These are phyloP conservation scores for Xylariaceae sp. DNA, from an alignment of 2,329 filamentous ascomycete species.

Conservation along the genomic window DNA sequence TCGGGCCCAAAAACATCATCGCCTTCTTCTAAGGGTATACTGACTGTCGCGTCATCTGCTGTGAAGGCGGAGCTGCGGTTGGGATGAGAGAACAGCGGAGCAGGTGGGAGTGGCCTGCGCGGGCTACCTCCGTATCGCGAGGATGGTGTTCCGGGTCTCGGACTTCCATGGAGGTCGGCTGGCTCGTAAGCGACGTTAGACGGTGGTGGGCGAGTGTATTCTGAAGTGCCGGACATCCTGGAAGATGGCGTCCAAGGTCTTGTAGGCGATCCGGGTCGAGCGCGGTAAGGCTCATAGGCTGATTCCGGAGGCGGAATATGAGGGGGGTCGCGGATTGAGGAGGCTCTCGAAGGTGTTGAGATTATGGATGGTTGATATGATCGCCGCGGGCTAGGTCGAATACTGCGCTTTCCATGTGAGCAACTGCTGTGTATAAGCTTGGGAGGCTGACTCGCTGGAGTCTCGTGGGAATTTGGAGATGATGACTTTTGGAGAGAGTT, in stretches of 20 bases:
- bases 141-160: conserved; percentile 84
- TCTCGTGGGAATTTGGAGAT: conserved; percentile 22
- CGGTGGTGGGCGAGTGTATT: conserved; percentile 69
- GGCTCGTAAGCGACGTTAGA: conserved; percentile 76
- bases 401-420: conserved; percentile 40
- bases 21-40: conserved; percentile 63
- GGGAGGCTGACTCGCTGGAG: conserved; percentile 10
- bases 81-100: conserved; percentile 71
- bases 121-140: conserved; percentile 86
- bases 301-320: conserved; percentile 61
- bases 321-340: conserved; percentile 55
- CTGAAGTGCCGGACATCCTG: conserved; percentile 44
- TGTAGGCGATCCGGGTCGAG: conserved; percentile 49
- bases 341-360: conserved; percentile 41
- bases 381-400: conserved; percentile 38
- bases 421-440: conserved; percentile 24
- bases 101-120: conserved; percentile 79
- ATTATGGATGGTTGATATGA: conserved; percentile 53
- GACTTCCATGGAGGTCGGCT: conserved; percentile 81
- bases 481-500: conserved; percentile 31
- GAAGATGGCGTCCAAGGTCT: conserved; percentile 55
- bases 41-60: conserved; percentile 65
- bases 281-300: conserved; percentile 57
- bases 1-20: conserved; percentile 73
- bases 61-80: conserved; percentile 49